Base-by-base conservation (phyloP, 1,284 basidiomycete genomes). In the Dichomitus squalens region DNA sequence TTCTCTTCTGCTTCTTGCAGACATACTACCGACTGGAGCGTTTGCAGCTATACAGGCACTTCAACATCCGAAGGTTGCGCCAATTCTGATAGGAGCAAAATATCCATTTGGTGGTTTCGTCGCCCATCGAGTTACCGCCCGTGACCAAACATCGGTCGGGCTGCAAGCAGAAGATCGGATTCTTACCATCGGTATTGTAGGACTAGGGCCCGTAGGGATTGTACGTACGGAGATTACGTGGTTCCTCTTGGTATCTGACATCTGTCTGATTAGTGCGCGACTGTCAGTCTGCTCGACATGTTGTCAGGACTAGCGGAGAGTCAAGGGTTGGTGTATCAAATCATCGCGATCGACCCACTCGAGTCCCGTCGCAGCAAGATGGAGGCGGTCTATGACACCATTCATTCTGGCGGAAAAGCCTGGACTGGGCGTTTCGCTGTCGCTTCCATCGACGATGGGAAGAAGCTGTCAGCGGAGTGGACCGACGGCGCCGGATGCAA, bases 1-100 rank as follows among this genome's bases (percentile, higher is more conserved):
- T 29, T 64, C 62, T 11, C 20, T 64, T 20, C 46, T 64, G 16
- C 44, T 64, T 27, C 70, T 75, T 16, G 88, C 87, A 12, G 92
- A 94, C 66, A 91, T 92, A 62, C 76, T 92, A 11, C 90, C 91
- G 1, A 92, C 90, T 0, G 90, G 88, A 6, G 79, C 86, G 36
- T 93, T 91, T 67, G 90, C 90, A 9, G 86, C 87, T 7, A 69
- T 86, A 53, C 91, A 93, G 66, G 85, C 85, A 2, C 65, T 90
- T 55, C 83, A 84, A 57, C 88, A 92, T 66, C 85, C 88, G 7
- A 92, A 91, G 70, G 72, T 85, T 3, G 73, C 78, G 14, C 82
- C 86, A 5, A 74, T 85, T 18, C 61, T 88, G 33, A 81, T 76
- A 0, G 84, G 83, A 1, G 75, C 67, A 34, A 70, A 87, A 2